Base-by-base conservation (phyloP, 192 early-diverging fungal species). In the Coemansia sp. region DNA sequence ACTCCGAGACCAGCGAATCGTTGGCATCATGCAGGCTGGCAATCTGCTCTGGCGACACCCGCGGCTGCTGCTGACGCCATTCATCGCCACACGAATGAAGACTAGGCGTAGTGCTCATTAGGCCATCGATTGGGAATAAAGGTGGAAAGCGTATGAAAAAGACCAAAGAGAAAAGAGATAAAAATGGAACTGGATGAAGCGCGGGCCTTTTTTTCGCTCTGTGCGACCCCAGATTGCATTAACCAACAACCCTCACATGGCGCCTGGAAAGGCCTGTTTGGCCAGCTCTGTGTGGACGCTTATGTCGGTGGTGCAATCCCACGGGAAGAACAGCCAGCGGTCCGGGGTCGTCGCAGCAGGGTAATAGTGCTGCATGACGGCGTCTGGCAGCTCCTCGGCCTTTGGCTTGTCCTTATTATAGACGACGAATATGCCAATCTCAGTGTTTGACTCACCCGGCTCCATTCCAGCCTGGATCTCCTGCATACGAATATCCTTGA, bases 401-500 rank as follows among this genome's bases (percentile, higher is more conserved):
- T 91, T 91, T 32, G 80, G 72, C 72, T 91, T 91, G 18, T 83
- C 67, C 80, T 91, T 91, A 68, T 91, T 91, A 68, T 91, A 88
- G 3, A 91, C 81, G 0, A 91, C 90, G 77, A 89, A 89, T 27
- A 91, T 65, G 26, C 86, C 88, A 10, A 91, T 83, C 76, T 85
- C 84, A 3, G 89, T 79, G 22, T 54, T 56, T 18, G 76, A 79
- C 37, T 24, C 42, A 0, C 76, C 76, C 11, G 65, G 58, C 76
- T 33, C 67, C 76, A 68, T 55, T 42, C 62, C 64, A 19, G 71
- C 74, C 76, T 46, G 62, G 29, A 29, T 42, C 41, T 81, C 81
- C 68, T 85, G 79, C 50, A 76, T 58, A 34, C 76, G 76, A 18
- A 91, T 83, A 61, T 91, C 88, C 72, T 90, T 90, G 36, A 72